Base-by-base conservation (phyloP, 2,329 filamentous ascomycete species). In the Sordariomycetes sp. region DNA sequence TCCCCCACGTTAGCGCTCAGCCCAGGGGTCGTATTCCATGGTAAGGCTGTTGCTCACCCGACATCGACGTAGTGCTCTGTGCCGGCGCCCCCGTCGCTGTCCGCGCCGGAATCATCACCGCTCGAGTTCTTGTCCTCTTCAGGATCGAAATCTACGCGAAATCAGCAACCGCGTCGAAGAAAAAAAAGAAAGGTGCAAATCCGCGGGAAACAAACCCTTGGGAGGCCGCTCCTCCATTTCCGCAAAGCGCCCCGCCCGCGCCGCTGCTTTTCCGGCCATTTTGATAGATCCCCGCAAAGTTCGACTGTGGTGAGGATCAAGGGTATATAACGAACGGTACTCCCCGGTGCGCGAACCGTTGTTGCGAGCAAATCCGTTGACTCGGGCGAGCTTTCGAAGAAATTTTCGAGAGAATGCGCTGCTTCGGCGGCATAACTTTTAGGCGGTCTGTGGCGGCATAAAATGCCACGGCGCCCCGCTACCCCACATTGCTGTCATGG, bases 41-140 rank as follows among this genome's bases (percentile, higher is more conserved):
- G 22, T 10, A 24, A 22, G 32, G n/a, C 2, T 7, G 32, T 12
- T 42, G 56, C 75, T 58, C 73, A 86, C 77, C 85, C 87, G 35
- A 96, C 89, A 56, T 79, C 71, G 51, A 87, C 80, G 67, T 97
- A 97, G 68, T 97, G 92, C 65, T 96, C 92, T 35, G 91, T 87
- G 22, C 87, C 90, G 12, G 77, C 76, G 60, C 80, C 71, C 32
- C 78, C 73, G 5, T 71, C 74, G 63, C 76, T 76, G 17, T 70
- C 74, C 20, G 73, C 74, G 61, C 73, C 77, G 34, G 70, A 76
- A 52, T 77, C 81, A 55, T 74, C 78, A 15, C 69, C 76, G 51
- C 80, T 80, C 57, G 79, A 79, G 58, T 76, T 78, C 17, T 77
- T 76, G 20, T 73, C 74, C 60, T 83, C 80, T 73, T 95, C 90